Conservation (phyloP, 2,329 filamentous ascomycete species). For the Fusarium sp. region DNA sequence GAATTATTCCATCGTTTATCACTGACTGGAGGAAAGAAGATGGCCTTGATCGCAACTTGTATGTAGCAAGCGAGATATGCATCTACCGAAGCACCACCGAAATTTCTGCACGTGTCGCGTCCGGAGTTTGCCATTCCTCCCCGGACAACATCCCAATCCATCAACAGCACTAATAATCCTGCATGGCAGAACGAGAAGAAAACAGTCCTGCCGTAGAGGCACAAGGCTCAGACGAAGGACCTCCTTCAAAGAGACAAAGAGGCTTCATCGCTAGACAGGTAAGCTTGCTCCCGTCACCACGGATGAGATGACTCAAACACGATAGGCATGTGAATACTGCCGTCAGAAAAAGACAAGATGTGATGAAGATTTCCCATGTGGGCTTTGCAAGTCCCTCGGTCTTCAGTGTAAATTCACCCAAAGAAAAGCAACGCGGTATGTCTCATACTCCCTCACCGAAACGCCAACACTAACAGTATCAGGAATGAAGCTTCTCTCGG, state of each 20-base stretch:
- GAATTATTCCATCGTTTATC: too few relatives aligned
- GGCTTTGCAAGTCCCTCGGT: constrained; percentile 17
- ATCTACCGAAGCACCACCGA: background rate
- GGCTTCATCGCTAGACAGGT: constrained; percentile 33
- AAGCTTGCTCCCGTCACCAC: background rate
- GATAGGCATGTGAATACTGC: constrained; percentile 32
- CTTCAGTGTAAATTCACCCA: constrained; percentile 21
- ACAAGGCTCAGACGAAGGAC: constrained; percentile 16
- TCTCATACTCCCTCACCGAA: fast-evolving
- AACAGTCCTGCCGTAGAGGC: constrained; percentile 1
- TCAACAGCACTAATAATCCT: background rate
- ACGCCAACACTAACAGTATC: background rate
- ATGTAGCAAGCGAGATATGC: background rate
- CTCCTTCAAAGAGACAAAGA: constrained; percentile 18
- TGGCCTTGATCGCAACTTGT: background rate
- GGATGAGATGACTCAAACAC: background rate
- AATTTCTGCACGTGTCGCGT: background rate
- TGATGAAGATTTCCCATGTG: constrained; percentile 32
- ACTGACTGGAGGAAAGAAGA: too few relatives aligned
- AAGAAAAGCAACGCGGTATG: constrained; percentile 24
- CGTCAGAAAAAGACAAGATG: constrained; percentile 33
- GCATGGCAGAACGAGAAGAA: constrained; percentile 27
- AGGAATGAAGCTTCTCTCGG: constrained; percentile 30
- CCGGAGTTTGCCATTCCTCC: constrained; percentile 27
- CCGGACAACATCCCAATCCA: background rate